Evolutionary conservation across 2,329 filamentous ascomycete species (phyloP).

Genomic region (Monosporascus cannonballus): DNA sequence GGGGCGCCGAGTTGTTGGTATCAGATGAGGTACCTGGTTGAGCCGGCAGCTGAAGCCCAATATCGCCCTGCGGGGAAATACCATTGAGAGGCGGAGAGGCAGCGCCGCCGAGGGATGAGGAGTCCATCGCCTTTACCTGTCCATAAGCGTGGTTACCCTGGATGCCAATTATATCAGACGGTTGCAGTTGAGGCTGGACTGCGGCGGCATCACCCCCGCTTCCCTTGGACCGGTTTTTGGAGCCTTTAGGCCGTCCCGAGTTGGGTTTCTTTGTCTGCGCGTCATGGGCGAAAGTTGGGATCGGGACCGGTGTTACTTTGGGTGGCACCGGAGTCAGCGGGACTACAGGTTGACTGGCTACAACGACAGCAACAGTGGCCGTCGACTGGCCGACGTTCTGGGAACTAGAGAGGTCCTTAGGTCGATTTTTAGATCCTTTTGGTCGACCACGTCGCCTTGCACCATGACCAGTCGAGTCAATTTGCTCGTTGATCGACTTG

Average conservation of each 20-base stretch:
- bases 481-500: constrained; percentile 23
- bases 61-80: constrained; percentile 10
- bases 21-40: constrained; percentile 4
- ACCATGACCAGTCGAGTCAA: constrained; percentile 17
- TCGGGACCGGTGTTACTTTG: constrained; percentile 24
- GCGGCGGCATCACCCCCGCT: constrained; percentile 7
- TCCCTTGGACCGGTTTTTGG: constrained; percentile 28
- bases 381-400: constrained; percentile 19
- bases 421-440: constrained; percentile 46
- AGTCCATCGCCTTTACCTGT: constrained; percentile 6
- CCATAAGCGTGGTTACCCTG: constrained; percentile 4
- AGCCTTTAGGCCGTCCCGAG: constrained; percentile 31
- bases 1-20: constrained; percentile 11
- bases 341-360: constrained; percentile 4
- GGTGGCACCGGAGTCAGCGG: constrained; percentile 16
- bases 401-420: constrained; percentile 26
- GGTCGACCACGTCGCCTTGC: constrained; percentile 40
- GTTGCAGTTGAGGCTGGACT: constrained; percentile 9
- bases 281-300: constrained; percentile 21
- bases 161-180: constrained; percentile 6
- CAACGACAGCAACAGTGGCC: constrained; percentile 2
- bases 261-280: constrained; percentile 22
- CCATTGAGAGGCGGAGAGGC: constrained; percentile 11
- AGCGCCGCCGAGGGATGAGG: constrained; percentile 9
- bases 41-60: constrained; percentile 10